These are phyloP conservation scores for Saccharomycopsis sp. DNA, from an alignment of 805 yeast species.

Conservation along the genomic window DNA sequence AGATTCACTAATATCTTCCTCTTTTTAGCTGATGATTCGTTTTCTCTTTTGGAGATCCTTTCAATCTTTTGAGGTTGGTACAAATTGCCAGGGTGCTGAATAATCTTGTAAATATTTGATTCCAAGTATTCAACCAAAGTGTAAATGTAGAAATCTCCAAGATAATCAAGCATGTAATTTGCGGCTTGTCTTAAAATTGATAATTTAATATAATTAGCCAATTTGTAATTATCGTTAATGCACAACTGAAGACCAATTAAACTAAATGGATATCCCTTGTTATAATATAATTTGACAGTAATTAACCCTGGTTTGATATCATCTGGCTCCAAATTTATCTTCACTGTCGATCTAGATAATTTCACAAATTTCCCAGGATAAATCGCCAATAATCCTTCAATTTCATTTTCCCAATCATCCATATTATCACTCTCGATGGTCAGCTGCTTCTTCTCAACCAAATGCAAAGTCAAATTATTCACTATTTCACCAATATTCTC, in stretches of 20 bases:
- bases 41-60: constrained; percentile 4
- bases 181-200: constrained; percentile 45
- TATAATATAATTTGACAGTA: constrained; percentile 35
- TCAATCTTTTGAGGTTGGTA: constrained; percentile 24
- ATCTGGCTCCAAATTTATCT: constrained; percentile 30
- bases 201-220: constrained; percentile 65
- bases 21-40: constrained; percentile 6
- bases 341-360: constrained; percentile 25
- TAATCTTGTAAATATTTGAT: constrained; percentile 47
- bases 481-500: constrained; percentile 13
- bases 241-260: constrained; percentile 65
- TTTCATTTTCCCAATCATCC: constrained; percentile 67
- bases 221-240: constrained; percentile 36
- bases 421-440: constrained; percentile 19
- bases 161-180: constrained; percentile 35
- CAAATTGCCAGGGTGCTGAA: constrained; percentile 72
- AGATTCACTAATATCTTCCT: constrained; percentile 15
- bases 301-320: constrained; percentile 26
- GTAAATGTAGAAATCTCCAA: constrained; percentile 69
- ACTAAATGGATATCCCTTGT: constrained; percentile 53
- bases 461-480: constrained; percentile 5
- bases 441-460: constrained; percentile 5
- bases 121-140: constrained; percentile 74
- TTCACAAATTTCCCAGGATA: constrained; percentile 37
- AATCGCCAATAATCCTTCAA: constrained; percentile 57